Percentiles rank a stretch among this genome's conserved stretches.
Conservation (phyloP, 225 moss, liverwort and hornwort genomes). For the Physcomitrellopsis africana region DNA sequence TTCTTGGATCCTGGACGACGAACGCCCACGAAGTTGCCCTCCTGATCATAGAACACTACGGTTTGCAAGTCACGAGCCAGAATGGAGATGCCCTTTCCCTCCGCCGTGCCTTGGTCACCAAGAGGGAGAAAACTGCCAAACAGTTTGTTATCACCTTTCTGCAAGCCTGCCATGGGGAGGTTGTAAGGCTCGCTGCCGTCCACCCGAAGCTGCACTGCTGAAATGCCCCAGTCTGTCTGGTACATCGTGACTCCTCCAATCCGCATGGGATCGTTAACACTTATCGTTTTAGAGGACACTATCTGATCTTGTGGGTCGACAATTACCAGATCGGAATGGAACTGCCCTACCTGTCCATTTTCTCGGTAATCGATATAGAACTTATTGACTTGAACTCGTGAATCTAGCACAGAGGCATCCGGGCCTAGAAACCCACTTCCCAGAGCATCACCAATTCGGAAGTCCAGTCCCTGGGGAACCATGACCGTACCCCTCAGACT, state of each 20-base stretch:
- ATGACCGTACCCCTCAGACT: slow-evolving; percentile 80
- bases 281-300: slow-evolving; percentile 59
- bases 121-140: slow-evolving; percentile 90
- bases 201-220: slow-evolving; percentile 78
- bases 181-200: slow-evolving; percentile 88
- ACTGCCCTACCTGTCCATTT: slow-evolving; percentile 83
- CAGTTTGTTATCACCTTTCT: slow-evolving; percentile 89
- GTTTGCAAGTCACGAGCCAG: slow-evolving; percentile 93
- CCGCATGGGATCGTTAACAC: slow-evolving; percentile 85
- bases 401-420: slow-evolving; percentile 53
- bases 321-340: slow-evolving; percentile 80
- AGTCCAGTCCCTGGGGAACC: slow-evolving; percentile 86
- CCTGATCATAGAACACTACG: slow-evolving; percentile 87
- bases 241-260: slow-evolving; percentile 89
- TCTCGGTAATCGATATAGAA: slow-evolving; percentile 87
- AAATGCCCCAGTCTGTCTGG: slow-evolving; percentile 95
- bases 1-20: slow-evolving; percentile 85
- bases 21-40: slow-evolving; percentile 89
- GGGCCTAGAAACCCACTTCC: slow-evolving; percentile 66
- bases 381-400: slow-evolving; percentile 78
- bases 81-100: slow-evolving; percentile 86
- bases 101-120: slow-evolving; percentile 59
- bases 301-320: slow-evolving; percentile 38
- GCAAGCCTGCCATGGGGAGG: slow-evolving; percentile 86
- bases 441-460: slow-evolving; percentile 73